Conservation (phyloP, 2,329 filamentous ascomycete genomes). For the Aspergillus pseudoglaucus region DNA sequence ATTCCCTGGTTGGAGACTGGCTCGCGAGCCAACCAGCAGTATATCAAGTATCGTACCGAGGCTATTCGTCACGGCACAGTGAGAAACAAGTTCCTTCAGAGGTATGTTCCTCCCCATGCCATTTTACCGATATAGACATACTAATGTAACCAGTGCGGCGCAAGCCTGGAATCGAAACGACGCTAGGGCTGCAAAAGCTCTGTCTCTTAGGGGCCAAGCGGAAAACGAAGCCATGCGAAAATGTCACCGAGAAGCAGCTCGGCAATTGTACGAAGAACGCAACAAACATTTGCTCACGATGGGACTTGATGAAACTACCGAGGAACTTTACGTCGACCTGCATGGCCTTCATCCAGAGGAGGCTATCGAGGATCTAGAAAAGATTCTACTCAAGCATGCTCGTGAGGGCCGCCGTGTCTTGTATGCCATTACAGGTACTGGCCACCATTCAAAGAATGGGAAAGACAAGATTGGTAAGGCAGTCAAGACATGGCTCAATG, state of each 20-base stretch:
- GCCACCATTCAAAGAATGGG: constrained; percentile 96
- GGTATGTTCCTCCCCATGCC: constrained; percentile 45
- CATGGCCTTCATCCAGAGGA: constrained; percentile 99
- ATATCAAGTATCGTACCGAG: constrained; percentile 89
- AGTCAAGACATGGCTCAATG: constrained; percentile 81
- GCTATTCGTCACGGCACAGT: constrained; percentile 96
- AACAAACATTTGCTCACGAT: constrained; percentile 59
- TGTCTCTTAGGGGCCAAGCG: constrained; percentile 87
- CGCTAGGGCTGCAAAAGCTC: constrained; percentile 87
- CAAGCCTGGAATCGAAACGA: constrained; percentile 99
- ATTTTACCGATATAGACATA: not conserved
- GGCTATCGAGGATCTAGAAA: constrained; percentile 87
- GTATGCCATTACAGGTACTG: constrained; percentile 94
- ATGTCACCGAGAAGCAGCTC: constrained; percentile 88
- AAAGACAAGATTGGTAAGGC: constrained; percentile 98
- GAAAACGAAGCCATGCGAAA: constrained; percentile 98
- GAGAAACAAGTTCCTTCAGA: constrained; percentile 94
- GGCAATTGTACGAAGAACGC: constrained; percentile 85
- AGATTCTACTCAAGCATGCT: constrained; percentile 75
- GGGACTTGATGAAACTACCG: constrained; percentile 39
- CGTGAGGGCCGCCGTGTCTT: constrained; percentile 64
- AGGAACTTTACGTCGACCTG: constrained; percentile 88
- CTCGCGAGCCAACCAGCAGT: constrained; percentile 81
- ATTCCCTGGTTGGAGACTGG: constrained; percentile 97
- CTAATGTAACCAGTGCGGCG: constrained; percentile 59